Conservation (phyloP, 2,329 filamentous ascomycete genomes). For the Metarhizium brunneum region DNA sequence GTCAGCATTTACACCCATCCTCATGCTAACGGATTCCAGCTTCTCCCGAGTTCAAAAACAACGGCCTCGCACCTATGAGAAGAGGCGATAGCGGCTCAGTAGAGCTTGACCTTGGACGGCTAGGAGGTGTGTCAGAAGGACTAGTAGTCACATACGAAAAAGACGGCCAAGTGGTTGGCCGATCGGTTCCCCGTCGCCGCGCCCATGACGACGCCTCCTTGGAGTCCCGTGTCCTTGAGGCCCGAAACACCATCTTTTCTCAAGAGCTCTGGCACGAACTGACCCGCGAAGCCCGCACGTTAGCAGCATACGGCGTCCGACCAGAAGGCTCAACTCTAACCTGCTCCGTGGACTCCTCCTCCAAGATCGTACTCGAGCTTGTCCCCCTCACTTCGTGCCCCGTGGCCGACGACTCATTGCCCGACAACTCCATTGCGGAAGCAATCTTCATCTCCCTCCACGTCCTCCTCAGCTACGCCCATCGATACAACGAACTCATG, state of each 20-base stretch:
- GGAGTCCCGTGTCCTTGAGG: constrained; percentile 61
- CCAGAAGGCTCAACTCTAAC: constrained; percentile 49
- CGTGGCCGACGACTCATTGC: constrained; percentile 20
- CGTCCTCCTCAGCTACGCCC: constrained; percentile 68
- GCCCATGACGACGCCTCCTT: constrained; percentile 44
- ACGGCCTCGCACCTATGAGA: constrained; percentile 72
- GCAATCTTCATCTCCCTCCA: constrained; percentile 58
- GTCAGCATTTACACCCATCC: not conserved
- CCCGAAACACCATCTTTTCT: constrained; percentile 69
- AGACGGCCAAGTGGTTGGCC: constrained; percentile 48
- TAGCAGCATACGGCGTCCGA: constrained; percentile 62
- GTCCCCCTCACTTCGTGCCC: constrained; percentile 43
- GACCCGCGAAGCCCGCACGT: constrained; percentile 65
- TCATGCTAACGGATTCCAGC: constrained; percentile 28
- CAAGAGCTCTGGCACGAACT: constrained; percentile 90
- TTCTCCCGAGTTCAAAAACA: constrained; percentile 49
- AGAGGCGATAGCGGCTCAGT: constrained; percentile 67
- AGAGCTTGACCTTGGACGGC: constrained; percentile 55
- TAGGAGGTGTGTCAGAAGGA: constrained; percentile 43
- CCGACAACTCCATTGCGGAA: constrained; percentile 49
- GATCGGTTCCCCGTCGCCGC: constrained; percentile 40
- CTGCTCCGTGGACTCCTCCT: constrained; percentile 41
- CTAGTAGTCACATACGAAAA: constrained; percentile 60
- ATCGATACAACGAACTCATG: constrained; percentile 63
- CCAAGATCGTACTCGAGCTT: constrained; percentile 57